A percentile compares a stretch with the other conserved stretches of the same genome.
These are phyloP conservation scores for Eudorina sp. DNA, from an alignment of 139 green algal genomes.

Conservation along the genomic window DNA sequence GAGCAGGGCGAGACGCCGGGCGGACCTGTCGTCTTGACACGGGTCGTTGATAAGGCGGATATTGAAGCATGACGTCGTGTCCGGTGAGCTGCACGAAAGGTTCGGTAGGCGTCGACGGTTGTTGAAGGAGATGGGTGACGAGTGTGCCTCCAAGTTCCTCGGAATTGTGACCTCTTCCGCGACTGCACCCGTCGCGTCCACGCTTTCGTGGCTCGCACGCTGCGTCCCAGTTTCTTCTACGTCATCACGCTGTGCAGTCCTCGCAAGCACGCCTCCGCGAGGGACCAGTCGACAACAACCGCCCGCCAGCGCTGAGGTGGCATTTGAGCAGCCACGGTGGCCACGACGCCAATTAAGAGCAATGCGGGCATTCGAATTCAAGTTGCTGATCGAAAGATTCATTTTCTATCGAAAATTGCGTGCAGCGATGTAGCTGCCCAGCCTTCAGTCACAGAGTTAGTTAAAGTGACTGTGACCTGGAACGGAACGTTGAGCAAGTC, in stretches of 20 bases:
- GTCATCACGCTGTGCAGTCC: background rate
- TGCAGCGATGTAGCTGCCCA: too few relatives aligned
- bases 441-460: too few relatives aligned
- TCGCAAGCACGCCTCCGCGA: background rate
- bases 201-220: background rate
- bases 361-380: too few relatives aligned
- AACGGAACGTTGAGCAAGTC: too few relatives aligned
- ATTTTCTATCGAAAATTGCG: too few relatives aligned
- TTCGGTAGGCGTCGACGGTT: background rate
- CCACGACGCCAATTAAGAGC: too few relatives aligned
- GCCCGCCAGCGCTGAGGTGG: constrained; percentile 8
- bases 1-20: too few relatives aligned
- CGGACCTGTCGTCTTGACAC: background rate
- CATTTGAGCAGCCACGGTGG: background rate
- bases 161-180: background rate
- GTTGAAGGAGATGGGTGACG: background rate
- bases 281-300: background rate
- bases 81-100: background rate
- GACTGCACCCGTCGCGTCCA: background rate
- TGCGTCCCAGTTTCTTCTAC: background rate
- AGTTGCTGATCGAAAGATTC: too few relatives aligned
- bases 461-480: too few relatives aligned
- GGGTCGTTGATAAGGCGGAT: background rate
- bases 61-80: background rate
- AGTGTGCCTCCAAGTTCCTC: background rate